Conservation (phyloP, 1,284 basidiomycete species). For the Leccinum fallax region DNA sequence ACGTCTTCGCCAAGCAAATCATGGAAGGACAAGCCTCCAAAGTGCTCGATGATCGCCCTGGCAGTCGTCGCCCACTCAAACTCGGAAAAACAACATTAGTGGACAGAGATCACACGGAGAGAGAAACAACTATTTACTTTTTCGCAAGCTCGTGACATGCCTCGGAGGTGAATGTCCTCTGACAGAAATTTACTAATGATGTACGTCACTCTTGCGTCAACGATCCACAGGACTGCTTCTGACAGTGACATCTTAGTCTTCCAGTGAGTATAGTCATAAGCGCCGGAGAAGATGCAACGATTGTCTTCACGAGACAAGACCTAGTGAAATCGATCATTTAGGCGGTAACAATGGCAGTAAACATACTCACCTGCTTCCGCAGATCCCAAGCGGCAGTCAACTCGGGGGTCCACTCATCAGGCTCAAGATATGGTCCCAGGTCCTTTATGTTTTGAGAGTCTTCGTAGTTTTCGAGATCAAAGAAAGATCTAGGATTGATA, state of each 20-base stretch:
- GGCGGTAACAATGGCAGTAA: neutral
- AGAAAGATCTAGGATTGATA: neutral
- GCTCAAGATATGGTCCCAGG: neutral
- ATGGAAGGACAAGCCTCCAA: neutral
- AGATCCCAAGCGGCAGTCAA: neutral
- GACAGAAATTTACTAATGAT: neutral
- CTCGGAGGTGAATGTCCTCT: neutral
- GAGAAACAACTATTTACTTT: neutral
- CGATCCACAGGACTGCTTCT: neutral
- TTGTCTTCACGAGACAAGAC: neutral
- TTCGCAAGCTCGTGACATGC: neutral
- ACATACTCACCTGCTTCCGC: neutral
- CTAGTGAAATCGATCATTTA: neutral
- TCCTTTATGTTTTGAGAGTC: neutral
- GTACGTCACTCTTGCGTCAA: neutral
- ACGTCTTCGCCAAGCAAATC: neutral
- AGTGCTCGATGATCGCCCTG: neutral
- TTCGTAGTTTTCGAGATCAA: neutral
- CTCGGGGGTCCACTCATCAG: neutral
- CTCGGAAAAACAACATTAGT: neutral
- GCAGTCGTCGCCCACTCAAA: neutral
- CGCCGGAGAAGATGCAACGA: neutral
- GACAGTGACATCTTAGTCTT: neutral
- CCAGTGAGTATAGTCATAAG: neutral
- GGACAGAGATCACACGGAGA: neutral